These are phyloP conservation scores for Globisporangium nagaii DNA, from an alignment of 352 stramenopile genomes.

Conservation along the genomic window DNA sequence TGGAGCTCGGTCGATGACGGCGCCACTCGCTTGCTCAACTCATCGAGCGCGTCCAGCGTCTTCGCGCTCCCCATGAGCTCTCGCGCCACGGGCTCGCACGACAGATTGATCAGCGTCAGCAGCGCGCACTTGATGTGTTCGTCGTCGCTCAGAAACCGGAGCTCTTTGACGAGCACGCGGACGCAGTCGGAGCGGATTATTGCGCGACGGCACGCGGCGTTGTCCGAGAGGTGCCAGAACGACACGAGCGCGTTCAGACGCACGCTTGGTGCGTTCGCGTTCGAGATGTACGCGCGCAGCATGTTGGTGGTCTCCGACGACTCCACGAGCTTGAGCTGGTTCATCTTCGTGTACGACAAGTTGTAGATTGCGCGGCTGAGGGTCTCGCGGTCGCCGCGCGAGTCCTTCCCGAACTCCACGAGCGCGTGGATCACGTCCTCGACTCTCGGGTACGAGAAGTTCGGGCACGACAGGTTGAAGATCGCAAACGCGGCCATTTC, in stretches of 20 bases:
- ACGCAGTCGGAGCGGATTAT: conserved; percentile 45
- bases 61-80: conserved; percentile 34
- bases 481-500: conserved; percentile 42
- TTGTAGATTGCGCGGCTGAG: conserved; percentile 67
- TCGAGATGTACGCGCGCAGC: conserved; percentile 27
- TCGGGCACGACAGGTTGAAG: conserved; percentile 63
- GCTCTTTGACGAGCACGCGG: conserved; percentile 35
- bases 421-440: conserved; percentile 61
- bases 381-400: conserved; percentile 29
- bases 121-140: conserved; percentile 38
- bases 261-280: conserved; percentile 17
- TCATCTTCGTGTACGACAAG: conserved; percentile 50
- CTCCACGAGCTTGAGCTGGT: conserved; percentile 64
- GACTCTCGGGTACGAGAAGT: conserved; percentile 59
- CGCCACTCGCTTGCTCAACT: conserved; percentile 15
- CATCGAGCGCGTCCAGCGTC: conserved; percentile 33
- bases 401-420: conserved; percentile 39
- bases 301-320: conserved; percentile 30
- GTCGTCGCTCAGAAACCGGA: conserved; percentile 21
- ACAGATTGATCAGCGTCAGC: conserved; percentile 29
- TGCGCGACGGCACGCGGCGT: conserved; percentile 32
- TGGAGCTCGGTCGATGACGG: conserved; percentile 8
- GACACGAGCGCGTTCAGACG: conserved; percentile 28
- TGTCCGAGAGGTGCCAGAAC: conserved; percentile 49
- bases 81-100: conserved; percentile 10